Base-by-base conservation (phyloP, 345 rosid species). In the Dovyalis caffra region DNA sequence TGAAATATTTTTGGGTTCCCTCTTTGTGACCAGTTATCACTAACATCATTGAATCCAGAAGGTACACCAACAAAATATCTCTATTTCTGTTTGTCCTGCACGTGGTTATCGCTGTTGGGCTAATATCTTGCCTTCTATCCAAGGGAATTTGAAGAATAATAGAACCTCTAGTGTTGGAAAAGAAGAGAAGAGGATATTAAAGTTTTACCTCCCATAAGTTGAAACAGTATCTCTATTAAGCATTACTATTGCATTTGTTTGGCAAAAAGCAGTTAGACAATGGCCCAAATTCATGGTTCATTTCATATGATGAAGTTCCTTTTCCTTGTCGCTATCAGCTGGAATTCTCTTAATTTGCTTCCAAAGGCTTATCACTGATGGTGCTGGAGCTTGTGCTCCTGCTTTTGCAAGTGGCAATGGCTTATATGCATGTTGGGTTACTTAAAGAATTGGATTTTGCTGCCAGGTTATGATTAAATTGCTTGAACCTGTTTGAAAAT, bases 261-360 rank as follows among this genome's bases (percentile, higher is more conserved):
- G 97, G 97, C 95, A 93, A 84, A 88, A 84, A 79, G 93, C 97
- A 0, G 70, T 90, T 31, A 79, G 97, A 67, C 12, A 56, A 51
- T 88, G 99, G 94, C 99, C 99, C 47, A 53, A 21, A 23, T 74
- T 90, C 82, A 93, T 89, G 99, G 85, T 90, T 79, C 93, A 91
- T 80, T 87, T 95, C 87, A 93, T 87, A 60, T 70, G 90, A 7
- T 93, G 99, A 96, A 78, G 92, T 76, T 82, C 89, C 8, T 95
- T 90, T 63, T 18, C 88, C 65, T 81, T 85, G 90, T 85, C 98
- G 7, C 70, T 90, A 26, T 83, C 98, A 0, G 93, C 98, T 1
- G 98, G 99, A 21, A 86, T 90, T 69, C 99, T 91, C 83, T 76
- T 95, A 26, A 86, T 95, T 62, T 95, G 98, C 90, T 93, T 90